These are phyloP conservation scores for Coniochaeta sp. DNA, from an alignment of 2,329 filamentous ascomycete species.

Conservation along the genomic window DNA sequence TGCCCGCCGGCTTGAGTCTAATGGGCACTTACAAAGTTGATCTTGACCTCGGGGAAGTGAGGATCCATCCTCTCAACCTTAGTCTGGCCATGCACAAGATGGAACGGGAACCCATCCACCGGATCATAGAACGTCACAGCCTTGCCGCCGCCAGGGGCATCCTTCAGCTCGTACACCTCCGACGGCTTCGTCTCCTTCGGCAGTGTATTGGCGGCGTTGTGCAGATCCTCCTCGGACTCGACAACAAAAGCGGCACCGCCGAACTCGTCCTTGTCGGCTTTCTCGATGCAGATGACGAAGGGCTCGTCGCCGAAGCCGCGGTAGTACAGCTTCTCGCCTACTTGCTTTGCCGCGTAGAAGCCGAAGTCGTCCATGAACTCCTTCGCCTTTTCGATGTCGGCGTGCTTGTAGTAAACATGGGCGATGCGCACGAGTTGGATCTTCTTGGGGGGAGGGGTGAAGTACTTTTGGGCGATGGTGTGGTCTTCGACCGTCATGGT, in stretches of 20 bases:
- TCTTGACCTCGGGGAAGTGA: conserved; percentile 31
- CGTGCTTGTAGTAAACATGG: conserved; percentile 42
- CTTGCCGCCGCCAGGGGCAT: conserved; percentile 48
- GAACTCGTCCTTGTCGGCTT: conserved; percentile 41
- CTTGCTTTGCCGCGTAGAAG: conserved; percentile 30
- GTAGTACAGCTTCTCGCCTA: conserved; percentile 45
- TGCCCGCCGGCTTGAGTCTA: conserved; percentile 17
- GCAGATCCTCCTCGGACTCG: conserved; percentile 46
- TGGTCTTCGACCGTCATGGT: conserved; percentile 15
- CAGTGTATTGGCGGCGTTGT: conserved; percentile 38
- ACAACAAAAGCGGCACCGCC: conserved; percentile 52
- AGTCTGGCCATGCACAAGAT: conserved; percentile 49
- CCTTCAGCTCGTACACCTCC: conserved; percentile 37
- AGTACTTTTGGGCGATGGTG: conserved; percentile 4
- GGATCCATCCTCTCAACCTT: conserved; percentile 30
- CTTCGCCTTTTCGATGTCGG: conserved; percentile 31
- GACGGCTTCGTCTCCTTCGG: conserved; percentile 40
- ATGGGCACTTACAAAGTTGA: conserved; percentile 40
- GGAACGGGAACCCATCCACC: conserved; percentile 49
- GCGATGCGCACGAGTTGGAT: conserved; percentile 31
- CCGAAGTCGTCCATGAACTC: conserved; percentile 42
- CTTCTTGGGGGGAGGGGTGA: conserved; percentile 15
- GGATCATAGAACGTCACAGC: conserved; percentile 45
- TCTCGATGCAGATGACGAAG: conserved; percentile 49
- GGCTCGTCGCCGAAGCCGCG: conserved; percentile 55